Conservation (phyloP, 148 eudicot genomes). For the Persicaria maculosa region DNA sequence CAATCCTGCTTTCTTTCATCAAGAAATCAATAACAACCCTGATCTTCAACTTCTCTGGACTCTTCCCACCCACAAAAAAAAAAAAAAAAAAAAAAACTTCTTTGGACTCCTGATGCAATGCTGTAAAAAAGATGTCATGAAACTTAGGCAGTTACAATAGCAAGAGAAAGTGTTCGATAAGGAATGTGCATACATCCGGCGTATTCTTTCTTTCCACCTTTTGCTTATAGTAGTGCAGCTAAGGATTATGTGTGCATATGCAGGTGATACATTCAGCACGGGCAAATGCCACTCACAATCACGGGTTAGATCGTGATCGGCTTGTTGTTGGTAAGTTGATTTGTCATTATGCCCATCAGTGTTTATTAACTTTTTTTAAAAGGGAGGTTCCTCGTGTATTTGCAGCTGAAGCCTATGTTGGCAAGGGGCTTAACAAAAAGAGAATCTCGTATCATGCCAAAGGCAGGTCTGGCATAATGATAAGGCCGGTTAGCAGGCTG, state of each 20-base stretch:
- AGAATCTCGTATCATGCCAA: conserved; percentile 56
- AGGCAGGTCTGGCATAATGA: conserved; percentile 55
- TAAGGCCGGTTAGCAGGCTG: conserved; percentile 77
- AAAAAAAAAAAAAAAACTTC: too few relatives aligned
- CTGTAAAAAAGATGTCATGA: background rate
- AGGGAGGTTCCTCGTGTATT: background rate
- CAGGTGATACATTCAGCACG: conserved; percentile 98
- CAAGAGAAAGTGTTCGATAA: background rate
- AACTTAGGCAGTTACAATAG: background rate
- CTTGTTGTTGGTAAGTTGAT: conserved; percentile 72
- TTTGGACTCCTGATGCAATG: background rate
- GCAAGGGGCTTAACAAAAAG: conserved; percentile 63
- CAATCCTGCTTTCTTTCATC: background rate
- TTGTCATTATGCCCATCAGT: background rate
- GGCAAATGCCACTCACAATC: conserved; percentile 92
- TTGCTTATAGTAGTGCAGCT: background rate
- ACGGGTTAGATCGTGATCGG: conserved; percentile 72
- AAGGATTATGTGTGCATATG: conserved; percentile 10
- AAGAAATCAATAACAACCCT: background rate
- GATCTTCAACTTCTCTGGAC: background rate
- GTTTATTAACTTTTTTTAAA: background rate
- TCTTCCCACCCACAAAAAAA: too few relatives aligned
- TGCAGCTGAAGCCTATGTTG: conserved; percentile 93
- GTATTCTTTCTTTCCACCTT: background rate
- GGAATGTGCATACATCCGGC: background rate